Evolutionary conservation across 2,329 filamentous ascomycete genomes (phyloP).

Genomic region (Xylaria sp.): DNA sequence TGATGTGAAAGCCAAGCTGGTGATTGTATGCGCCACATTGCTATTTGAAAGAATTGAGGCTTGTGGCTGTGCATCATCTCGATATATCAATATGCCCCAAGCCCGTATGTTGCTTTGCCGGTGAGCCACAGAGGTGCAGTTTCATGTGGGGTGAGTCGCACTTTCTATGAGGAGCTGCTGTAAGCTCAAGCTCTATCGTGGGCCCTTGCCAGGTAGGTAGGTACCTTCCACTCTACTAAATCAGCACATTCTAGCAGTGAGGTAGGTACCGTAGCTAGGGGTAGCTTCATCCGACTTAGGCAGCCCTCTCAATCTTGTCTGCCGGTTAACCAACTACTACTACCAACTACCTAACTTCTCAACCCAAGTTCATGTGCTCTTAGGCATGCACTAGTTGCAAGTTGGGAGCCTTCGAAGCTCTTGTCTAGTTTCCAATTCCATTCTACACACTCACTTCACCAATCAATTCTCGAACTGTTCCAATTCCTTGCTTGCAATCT

Average conservation of each 20-base stretch:
- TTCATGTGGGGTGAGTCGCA: no score
- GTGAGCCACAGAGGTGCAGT: no score
- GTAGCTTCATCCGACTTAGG: not conserved
- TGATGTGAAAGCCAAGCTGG: not conserved
- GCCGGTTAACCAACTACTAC: not conserved
- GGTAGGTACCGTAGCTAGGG: not conserved
- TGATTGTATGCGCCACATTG: not conserved
- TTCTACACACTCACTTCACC: not conserved
- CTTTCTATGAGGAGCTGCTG: no score
- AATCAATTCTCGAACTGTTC: not conserved
- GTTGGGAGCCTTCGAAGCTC: conserved; percentile 8
- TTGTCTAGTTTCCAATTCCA: not conserved
- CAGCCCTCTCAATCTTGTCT: not conserved
- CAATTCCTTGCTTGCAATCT: not conserved
- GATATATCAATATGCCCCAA: no score
- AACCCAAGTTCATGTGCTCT: not conserved
- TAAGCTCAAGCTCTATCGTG: no score
- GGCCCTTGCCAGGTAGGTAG: not conserved
- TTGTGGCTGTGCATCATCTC: no score
- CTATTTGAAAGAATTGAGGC: no score
- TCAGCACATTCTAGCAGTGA: not conserved
- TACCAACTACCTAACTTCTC: no score
- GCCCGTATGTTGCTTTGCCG: no score
- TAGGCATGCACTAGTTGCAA: conserved; percentile 14
- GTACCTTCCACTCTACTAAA: no score